Conservation (phyloP, 1,284 basidiomycete genomes). For the Moniliophthora roreri region DNA sequence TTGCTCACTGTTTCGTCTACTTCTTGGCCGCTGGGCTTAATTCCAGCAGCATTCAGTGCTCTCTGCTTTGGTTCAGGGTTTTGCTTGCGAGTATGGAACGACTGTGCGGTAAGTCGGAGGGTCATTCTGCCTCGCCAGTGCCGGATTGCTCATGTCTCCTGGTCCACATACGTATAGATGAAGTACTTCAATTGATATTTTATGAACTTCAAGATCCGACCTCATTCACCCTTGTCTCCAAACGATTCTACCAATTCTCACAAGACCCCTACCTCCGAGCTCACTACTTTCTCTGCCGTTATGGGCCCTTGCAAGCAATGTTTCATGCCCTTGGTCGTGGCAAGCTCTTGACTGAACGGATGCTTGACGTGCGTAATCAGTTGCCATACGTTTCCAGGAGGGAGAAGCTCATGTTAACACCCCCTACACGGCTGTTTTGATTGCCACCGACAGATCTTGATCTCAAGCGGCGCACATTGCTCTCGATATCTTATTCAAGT, state of each 20-base stretch:
- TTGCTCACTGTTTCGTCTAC: slow-evolving; percentile 4
- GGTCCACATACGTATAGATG: slow-evolving; percentile 43
- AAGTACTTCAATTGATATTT: slow-evolving; percentile 70
- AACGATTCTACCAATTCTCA: slow-evolving; percentile 60
- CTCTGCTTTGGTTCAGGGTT: neutral
- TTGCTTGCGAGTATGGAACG: slow-evolving; percentile 45
- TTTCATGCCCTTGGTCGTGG: slow-evolving; percentile 71
- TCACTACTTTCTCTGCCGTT: slow-evolving; percentile 70
- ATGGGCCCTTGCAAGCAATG: slow-evolving; percentile 66
- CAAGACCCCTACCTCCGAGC: slow-evolving; percentile 73
- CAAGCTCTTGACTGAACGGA: slow-evolving; percentile 59
- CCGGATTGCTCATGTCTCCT: slow-evolving; percentile 8
- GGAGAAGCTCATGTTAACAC: slow-evolving; percentile 16
- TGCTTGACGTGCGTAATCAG: slow-evolving; percentile 61
- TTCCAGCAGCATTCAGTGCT: neutral
- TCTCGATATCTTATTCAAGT: slow-evolving; percentile 76
- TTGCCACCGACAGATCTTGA: slow-evolving; percentile 51
- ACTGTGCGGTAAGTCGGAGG: slow-evolving; percentile 54
- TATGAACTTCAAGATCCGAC: slow-evolving; percentile 67
- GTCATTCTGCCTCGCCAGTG: slow-evolving; percentile 18
- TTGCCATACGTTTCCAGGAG: slow-evolving; percentile 18
- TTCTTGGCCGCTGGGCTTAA: slow-evolving; percentile 5
- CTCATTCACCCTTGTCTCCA: slow-evolving; percentile 53
- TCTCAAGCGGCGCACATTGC: slow-evolving; percentile 70
- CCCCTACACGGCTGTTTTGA: slow-evolving; percentile 16